Base-by-base conservation (phyloP, 768 basidiomycete genomes). In the Termitomyces sp. region DNA sequence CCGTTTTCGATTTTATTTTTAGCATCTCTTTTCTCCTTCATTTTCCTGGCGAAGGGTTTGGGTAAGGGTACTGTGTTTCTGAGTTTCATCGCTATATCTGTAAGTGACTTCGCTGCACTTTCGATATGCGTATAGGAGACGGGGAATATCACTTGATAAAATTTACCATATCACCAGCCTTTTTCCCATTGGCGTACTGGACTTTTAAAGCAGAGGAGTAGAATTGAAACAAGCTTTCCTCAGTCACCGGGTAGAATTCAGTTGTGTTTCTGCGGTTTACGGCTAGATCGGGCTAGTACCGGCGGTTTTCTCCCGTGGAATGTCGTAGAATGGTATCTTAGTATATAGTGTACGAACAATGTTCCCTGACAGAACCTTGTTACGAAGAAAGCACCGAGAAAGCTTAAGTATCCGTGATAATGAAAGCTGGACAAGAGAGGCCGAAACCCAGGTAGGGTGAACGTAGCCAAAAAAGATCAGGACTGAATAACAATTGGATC, bases 161-260 rank as follows among this genome's bases (percentile, higher is more conserved):
- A 87, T 65, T 69, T 87, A 18, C 85, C 85, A 0, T 88, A 84
- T 68, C 68, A 60, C 2, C 83, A 86, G 52, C 82, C n/a, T 79
- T n/a, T 65, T 87, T 1, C 80, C 84, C 18, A 56, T 81, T 22
- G 68, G 75, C 7, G 79, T 84, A 22, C 58, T 57, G 64, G 80
- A 8, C 73, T 85, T 10, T 85, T 62, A 68, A 77, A 29, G 82
- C 81, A 3, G 4, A 29, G 6, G 6, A 29, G 29, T 29, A 3
- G 29, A 29, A n/a, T n/a, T n/a, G n/a, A n/a, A n/a, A n/a, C n/a
- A n/a, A 29, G 29, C 4, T 6, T 29, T 5, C 75, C 33, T 9
- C 10, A 2, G 33, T 9, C 15, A 36, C 34, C 34, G 74, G 63
- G 82, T 81, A 29, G 74, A 62, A 34, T 28, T n/a, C 8, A 41